phyloP scores from a whole-genome alignment of 2,329 filamentous ascomycete genomes.

The Talaromyces sp. region DNA sequence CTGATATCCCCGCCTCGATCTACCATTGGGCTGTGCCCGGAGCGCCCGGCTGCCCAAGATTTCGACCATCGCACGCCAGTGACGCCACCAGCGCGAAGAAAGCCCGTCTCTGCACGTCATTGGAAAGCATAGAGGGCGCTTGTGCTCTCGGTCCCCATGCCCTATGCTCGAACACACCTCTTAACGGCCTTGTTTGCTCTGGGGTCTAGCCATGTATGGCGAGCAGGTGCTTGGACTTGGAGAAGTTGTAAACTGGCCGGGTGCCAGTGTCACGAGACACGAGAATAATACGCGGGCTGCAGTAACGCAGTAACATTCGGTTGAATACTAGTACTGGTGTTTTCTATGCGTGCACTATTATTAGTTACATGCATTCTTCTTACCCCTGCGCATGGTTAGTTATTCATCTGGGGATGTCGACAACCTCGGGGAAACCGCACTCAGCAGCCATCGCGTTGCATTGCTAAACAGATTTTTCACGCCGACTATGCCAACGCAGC shows the following conservation, averaged over 20 bases:
- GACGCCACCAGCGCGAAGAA: constrained; percentile 11
- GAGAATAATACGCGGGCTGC: not conserved
- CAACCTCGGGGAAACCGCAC: not conserved
- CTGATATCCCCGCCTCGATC: constrained; percentile 35
- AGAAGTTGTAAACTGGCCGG: not conserved
- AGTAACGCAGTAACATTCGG: not conserved
- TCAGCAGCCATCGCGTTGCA: not conserved
- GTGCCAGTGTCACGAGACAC: not conserved
- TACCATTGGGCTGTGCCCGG: constrained; percentile 33
- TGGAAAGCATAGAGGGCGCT: not conserved
- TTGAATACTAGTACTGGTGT: not conserved
- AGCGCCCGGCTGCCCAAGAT: constrained; percentile 18
- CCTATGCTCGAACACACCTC: not conserved
- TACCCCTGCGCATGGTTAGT: not conserved
- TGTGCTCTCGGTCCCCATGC: not conserved
- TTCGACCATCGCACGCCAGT: constrained; percentile 9
- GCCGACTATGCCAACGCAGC: not conserved
- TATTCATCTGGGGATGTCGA: not conserved
- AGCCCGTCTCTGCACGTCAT: not conserved
- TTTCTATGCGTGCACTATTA: not conserved
- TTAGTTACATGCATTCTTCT: not conserved
- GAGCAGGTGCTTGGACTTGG: not conserved
- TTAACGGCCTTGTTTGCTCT: not conserved
- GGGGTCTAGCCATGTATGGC: not conserved
- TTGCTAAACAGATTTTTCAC: not conserved